Evolutionary conservation across 257 asterid species (phyloP).

Genomic region (Petrea volubilis): DNA sequence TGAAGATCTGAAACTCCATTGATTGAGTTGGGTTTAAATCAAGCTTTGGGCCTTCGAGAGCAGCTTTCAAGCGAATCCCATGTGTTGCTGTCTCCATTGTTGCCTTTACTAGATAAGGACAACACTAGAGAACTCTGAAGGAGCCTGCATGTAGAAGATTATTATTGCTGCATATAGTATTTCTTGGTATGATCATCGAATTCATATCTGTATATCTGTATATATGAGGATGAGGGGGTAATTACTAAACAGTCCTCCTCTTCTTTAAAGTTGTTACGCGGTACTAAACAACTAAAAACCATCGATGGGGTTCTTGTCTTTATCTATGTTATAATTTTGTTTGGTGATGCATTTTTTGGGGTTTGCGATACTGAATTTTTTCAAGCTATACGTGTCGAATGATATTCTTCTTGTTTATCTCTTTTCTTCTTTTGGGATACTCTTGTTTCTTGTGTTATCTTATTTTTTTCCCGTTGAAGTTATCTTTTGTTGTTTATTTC

Average conservation of each 20-base stretch:
- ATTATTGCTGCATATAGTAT: slow-evolving; percentile 21
- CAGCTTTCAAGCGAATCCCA: slow-evolving; percentile 34
- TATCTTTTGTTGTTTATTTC: slow-evolving; percentile 22
- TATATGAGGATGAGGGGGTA: too few species aligned
- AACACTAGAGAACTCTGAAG: slow-evolving; percentile 23
- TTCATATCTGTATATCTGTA: not conserved
- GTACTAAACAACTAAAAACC: slow-evolving; percentile 41
- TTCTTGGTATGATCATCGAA: slow-evolving; percentile 30
- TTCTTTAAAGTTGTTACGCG: slow-evolving; percentile 27
- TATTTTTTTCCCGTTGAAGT: slow-evolving; percentile 29
- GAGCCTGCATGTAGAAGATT: slow-evolving; percentile 18
- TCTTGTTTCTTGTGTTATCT: slow-evolving; percentile 6
- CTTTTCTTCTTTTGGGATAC: slow-evolving; percentile 19
- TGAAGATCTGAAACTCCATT: slow-evolving; percentile 25
- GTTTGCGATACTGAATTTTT: slow-evolving; percentile 28
- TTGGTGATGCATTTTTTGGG: slow-evolving; percentile 32
- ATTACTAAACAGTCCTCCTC: slow-evolving; percentile 33
- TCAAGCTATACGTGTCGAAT: slow-evolving; percentile 41
- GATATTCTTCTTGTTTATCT: slow-evolving; percentile 29
- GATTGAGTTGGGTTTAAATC: slow-evolving; percentile 2
- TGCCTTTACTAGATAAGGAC: slow-evolving; percentile 33
- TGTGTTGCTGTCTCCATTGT: slow-evolving; percentile 22
- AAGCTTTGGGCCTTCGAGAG: slow-evolving; percentile 12
- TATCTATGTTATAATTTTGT: slow-evolving; percentile 30
- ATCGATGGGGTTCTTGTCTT: slow-evolving; percentile 39